phyloP scores from a whole-genome alignment of 2,329 filamentous ascomycete genomes.

The Beauveria sp. region DNA sequence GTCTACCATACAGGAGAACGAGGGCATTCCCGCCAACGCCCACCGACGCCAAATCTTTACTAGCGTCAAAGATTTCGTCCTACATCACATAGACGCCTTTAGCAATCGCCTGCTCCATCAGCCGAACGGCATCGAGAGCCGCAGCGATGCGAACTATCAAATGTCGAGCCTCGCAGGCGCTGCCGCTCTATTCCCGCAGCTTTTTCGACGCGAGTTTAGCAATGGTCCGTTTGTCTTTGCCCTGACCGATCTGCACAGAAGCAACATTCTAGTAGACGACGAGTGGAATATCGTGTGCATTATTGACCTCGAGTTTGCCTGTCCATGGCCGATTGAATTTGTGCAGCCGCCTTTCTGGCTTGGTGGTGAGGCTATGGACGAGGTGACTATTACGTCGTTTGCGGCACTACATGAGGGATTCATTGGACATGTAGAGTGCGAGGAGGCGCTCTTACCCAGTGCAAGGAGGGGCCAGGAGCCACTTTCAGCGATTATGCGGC shows the following conservation, averaged over 20 bases:
- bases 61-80: conserved; percentile 14
- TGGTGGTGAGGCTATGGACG: conserved; percentile 25
- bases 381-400: conserved; percentile 5
- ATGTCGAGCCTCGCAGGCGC: conserved; percentile 15
- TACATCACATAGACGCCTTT: conserved; percentile 13
- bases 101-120: conserved; percentile 15
- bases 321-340: conserved; percentile 22
- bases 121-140: conserved; percentile 15
- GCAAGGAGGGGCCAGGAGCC: not conserved
- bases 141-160: conserved; percentile 13
- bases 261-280: conserved; percentile 28
- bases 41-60: conserved; percentile 11
- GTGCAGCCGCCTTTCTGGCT: conserved; percentile 14
- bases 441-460: not conserved
- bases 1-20: conserved; percentile 13
- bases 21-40: conserved; percentile 8
- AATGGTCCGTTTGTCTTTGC: conserved; percentile 22
- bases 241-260: conserved; percentile 25
- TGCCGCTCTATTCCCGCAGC: conserved; percentile 12
- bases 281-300: conserved; percentile 25
- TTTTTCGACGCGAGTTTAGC: conserved; percentile 17
- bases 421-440: conserved; percentile 1
- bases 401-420: conserved; percentile 9
- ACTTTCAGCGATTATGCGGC: conserved; percentile 13
- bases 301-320: conserved; percentile 27